phyloP scores from a whole-genome alignment of 2,329 filamentous ascomycete genomes.

The Pseudophaeomoniella oleicola region DNA sequence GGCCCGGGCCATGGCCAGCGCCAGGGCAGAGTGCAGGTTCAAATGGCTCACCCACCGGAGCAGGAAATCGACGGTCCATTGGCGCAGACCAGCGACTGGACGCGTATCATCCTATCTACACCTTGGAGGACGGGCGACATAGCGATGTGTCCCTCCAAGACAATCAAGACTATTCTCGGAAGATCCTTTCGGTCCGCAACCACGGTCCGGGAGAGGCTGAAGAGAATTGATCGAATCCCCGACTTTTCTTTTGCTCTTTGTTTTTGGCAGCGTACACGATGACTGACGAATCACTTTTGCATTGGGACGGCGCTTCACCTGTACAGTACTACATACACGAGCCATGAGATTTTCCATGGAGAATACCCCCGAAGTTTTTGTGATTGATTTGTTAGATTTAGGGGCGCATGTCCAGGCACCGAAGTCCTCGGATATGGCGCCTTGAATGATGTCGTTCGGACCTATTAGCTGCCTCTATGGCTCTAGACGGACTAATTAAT shows the following conservation, averaged over 20 bases:
- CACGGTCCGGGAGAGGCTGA: neutral
- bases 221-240: too few species aligned
- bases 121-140: neutral
- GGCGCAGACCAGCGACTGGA: neutral
- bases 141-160: neutral
- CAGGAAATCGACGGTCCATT: neutral
- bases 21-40: neutral
- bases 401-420: too few species aligned
- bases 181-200: neutral
- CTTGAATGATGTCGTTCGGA: too few species aligned
- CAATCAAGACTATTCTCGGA: neutral
- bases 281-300: neutral
- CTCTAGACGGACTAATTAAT: too few species aligned
- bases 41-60: neutral
- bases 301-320: neutral
- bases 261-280: neutral
- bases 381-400: neutral
- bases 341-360: neutral
- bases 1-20: too few species aligned
- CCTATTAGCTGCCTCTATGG: too few species aligned
- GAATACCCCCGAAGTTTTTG: neutral
- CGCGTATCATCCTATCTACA: neutral
- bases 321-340: neutral
- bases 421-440: too few species aligned
- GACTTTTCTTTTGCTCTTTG: too few species aligned